phyloP scores from a whole-genome alignment of 2,329 filamentous ascomycete species.

The Metarhizium brunneum region DNA sequence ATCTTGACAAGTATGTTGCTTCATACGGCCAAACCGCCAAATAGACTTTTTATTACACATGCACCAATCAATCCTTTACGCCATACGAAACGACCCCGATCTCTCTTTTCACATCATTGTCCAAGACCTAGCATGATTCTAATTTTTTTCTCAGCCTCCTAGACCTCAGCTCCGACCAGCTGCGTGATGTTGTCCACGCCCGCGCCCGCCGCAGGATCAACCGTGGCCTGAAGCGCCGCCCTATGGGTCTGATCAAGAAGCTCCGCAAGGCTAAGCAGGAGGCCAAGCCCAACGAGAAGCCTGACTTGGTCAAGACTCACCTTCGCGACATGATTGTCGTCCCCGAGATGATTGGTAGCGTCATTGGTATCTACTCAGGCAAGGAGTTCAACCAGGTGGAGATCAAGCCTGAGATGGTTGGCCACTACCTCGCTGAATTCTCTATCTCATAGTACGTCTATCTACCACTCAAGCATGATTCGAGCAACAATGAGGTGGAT shows the following conservation, averaged over 20 bases:
- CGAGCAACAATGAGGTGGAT: not conserved
- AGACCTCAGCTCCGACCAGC: slow-evolving; percentile 95
- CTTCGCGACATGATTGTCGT: slow-evolving; percentile 99
- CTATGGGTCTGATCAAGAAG: slow-evolving; percentile 99
- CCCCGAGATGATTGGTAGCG: slow-evolving; percentile 98
- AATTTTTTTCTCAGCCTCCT: slow-evolving; percentile 61
- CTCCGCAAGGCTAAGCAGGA: slow-evolving; percentile 99
- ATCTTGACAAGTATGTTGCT: slow-evolving; percentile 89
- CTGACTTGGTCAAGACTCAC: slow-evolving; percentile 97
- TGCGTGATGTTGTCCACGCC: slow-evolving; percentile 98
- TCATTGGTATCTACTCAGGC: slow-evolving; percentile 98
- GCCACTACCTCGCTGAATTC: slow-evolving; percentile 98
- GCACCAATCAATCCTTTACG: slow-evolving; percentile 4
- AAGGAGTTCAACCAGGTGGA: slow-evolving; percentile 99
- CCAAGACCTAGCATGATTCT: slow-evolving; percentile 8
- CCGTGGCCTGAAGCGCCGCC: slow-evolving; percentile 99
- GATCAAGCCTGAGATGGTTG: slow-evolving; percentile 99
- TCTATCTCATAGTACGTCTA: slow-evolving; percentile 95
- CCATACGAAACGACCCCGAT: not conserved
- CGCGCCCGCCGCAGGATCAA: slow-evolving; percentile 98
- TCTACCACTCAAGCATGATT: not conserved
- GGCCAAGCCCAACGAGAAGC: slow-evolving; percentile 99
- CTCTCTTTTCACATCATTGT: not conserved
- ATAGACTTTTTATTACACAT: not conserved
- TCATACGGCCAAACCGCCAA: not conserved